Evolutionary conservation across 2,329 filamentous ascomycete species (phyloP), one percentile per base, ranked within the genome.

Genomic region (Neonectria sp.): DNA sequence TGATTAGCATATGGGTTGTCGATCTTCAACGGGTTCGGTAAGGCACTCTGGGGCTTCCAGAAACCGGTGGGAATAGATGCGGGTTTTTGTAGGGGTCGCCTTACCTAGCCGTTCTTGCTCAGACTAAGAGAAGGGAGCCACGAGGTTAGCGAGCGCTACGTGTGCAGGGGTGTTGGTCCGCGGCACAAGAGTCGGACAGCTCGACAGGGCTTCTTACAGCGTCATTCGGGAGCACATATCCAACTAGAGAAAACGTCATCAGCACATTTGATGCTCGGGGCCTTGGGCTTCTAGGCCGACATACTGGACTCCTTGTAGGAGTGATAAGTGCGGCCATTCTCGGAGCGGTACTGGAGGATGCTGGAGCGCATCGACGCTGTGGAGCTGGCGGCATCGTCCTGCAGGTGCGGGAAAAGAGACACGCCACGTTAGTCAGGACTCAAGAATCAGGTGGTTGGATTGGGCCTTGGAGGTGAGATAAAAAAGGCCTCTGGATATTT

Each of bases 241-340:
- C 73, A 25, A 73, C 69, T 71, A 11, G 7, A n/a, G 13, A 9
- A 25, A 2, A 4, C 11, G 12, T 7, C 11, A 4, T 69, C 15
- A 65, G 46, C 3, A 24, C 13, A 9, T 33, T 15, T 7, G 12
- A 35, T 7, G 43, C 13, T 24, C 13, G 13, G 24, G 15, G 12
- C 35, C 15, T 15, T n/a, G 24, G 24, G 31, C 12, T 8, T 35
- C 7, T 21, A 1, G 4, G 3, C 6, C 3, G 5, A 63, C 76
- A 65, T 55, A 79, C 78, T 79, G 0, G 72, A 72, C 27, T 77
- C 75, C 31, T 71, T 73, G 53, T 71, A 81, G 7, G 79, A 72
- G 57, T 83, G 79, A 45, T 82, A 83, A 0, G 79, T 82, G 17
- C 82, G 71, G 2, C 81, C 81, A 65, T 82, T 80, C 58, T 83